Evolutionary conservation across 345 rosid genomes (phyloP), one percentile per base, ranked within the genome.

Genomic region (Hevea brasiliensis): DNA sequence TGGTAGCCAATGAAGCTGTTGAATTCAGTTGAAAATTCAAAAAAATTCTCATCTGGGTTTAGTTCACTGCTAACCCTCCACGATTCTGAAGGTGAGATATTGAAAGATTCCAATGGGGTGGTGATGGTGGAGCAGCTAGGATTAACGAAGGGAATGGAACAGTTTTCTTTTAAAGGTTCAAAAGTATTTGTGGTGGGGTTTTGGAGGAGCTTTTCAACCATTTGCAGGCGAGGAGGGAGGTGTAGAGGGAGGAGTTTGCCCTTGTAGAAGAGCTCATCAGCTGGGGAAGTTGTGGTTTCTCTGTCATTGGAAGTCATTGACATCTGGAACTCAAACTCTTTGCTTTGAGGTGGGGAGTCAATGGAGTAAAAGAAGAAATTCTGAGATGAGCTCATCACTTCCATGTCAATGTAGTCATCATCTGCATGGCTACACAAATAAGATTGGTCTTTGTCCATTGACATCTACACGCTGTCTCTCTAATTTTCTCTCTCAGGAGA

Each of bases 221-320:
- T 91, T 74, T 86, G 86, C 48, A 89, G 77, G 24, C 96, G 85
- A 77, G 91, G 96, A 76, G 98, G 96, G 71, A 90, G 86, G 62
- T 87, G 97, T 35, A 96, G 99, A 77, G 99, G 99, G 37, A 96
- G 96, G 77, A 96, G 97, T 72, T 89, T 91, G 10, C 99, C 99
- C 17, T 84, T 89, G 87, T 86, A 91, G 88, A 96, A 96, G 42
- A 96, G 99, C 69, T 96, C 97, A 55, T 96, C 99, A 24, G 99
- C 98, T 0, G 97, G 94, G 32, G 84, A 86, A 58, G 84, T 68
- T 15, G 80, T 67, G 21, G 80, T 26, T 5, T 75, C 84, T 56
- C 73, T 83, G 8, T 84, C 89, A 8, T 61, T 65, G 61, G 89
- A 74, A 72, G 81, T 61, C 65, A 85, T 83, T 62, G 90, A 81